These are phyloP conservation scores for Pichia insulana DNA, from an alignment of 805 yeast species.

Conservation along the genomic window DNA sequence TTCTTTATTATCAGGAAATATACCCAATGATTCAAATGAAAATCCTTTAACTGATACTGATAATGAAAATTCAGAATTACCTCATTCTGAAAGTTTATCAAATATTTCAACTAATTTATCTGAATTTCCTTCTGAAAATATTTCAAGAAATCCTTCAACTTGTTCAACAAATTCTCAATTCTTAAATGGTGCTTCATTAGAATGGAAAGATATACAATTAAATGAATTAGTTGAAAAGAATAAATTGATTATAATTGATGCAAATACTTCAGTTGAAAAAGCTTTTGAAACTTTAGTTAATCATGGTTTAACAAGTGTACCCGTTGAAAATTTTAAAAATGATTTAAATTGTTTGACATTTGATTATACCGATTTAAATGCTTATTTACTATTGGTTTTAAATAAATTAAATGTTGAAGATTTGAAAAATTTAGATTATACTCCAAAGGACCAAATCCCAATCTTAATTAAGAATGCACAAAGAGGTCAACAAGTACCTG, in stretches of 20 bases:
- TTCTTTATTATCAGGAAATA: no score
- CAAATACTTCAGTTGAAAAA: constrained; percentile 66
- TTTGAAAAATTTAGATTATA: constrained; percentile 27
- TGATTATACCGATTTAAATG: constrained; percentile 85
- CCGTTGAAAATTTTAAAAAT: constrained; percentile 51
- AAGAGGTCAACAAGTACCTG: constrained; percentile 85
- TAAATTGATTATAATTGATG: constrained; percentile 62
- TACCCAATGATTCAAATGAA: no score
- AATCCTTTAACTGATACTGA: neutral
- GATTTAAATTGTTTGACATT: constrained; percentile 73
- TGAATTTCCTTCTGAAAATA: constrained; percentile 4
- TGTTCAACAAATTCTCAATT: constrained; percentile 25
- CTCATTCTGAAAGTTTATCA: constrained; percentile 1
- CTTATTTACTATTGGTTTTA: constrained; percentile 75
- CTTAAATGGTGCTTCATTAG: constrained; percentile 28
- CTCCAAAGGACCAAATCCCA: constrained; percentile 33
- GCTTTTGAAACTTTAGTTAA: constrained; percentile 74
- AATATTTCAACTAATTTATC: constrained; percentile 4
- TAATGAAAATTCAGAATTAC: neutral
- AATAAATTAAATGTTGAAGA: constrained; percentile 48
- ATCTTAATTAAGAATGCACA: constrained; percentile 54
- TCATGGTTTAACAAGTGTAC: constrained; percentile 77
- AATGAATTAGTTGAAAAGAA: constrained; percentile 70
- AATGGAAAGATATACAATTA: constrained; percentile 70
- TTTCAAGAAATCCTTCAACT: constrained; percentile 32